Percentiles rank a stretch among this genome's conserved stretches.
These are phyloP conservation scores for Phytophthora pseudosyringae DNA, from an alignment of 352 stramenopile genomes.

Conservation along the genomic window DNA sequence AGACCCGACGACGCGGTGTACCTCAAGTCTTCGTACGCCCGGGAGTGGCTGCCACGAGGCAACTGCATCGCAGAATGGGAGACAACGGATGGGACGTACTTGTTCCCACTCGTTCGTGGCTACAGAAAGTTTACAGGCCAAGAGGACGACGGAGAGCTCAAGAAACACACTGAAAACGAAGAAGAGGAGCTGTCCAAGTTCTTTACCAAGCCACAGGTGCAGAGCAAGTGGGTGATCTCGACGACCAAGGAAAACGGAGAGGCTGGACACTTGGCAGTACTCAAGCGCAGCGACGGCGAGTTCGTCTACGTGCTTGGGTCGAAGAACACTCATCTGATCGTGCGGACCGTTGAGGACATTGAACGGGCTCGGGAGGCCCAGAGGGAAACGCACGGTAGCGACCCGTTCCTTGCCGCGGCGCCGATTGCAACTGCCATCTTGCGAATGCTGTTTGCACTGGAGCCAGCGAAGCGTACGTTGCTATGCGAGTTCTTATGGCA, in stretches of 20 bases:
- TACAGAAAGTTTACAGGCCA: constrained; percentile 87
- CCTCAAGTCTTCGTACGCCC: constrained; percentile 64
- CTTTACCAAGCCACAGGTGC: constrained; percentile 66
- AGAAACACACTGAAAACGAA: constrained; percentile 25
- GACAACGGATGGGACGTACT: constrained; percentile 8
- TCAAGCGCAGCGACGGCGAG: constrained; percentile 68
- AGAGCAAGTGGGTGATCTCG: constrained; percentile 62
- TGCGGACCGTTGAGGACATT: constrained; percentile 56
- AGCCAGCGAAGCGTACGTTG: constrained; percentile 43
- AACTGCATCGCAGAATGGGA: constrained; percentile 76
- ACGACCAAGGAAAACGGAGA: constrained; percentile 87
- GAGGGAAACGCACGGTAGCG: constrained; percentile 21
- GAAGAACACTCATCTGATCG: constrained; percentile 84
- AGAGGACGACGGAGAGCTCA: constrained; percentile 74
- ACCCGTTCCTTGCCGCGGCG: constrained; percentile 59
- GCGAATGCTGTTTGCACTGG: constrained; percentile 42
- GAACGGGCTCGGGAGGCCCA: constrained; percentile 35
- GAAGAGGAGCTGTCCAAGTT: constrained; percentile 70
- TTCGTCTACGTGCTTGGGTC: constrained; percentile 81
- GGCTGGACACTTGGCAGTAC: constrained; percentile 70
- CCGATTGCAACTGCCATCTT: constrained; percentile 61
- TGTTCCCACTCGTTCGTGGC: constrained; percentile 70
- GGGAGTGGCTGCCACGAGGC: constrained; percentile 70
- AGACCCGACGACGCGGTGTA: constrained; percentile 80
- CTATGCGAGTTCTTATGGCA: constrained; percentile 83